Evolutionary conservation across 352 stramenopile species (phyloP).

Genomic region (Blastocystis hominis): DNA sequence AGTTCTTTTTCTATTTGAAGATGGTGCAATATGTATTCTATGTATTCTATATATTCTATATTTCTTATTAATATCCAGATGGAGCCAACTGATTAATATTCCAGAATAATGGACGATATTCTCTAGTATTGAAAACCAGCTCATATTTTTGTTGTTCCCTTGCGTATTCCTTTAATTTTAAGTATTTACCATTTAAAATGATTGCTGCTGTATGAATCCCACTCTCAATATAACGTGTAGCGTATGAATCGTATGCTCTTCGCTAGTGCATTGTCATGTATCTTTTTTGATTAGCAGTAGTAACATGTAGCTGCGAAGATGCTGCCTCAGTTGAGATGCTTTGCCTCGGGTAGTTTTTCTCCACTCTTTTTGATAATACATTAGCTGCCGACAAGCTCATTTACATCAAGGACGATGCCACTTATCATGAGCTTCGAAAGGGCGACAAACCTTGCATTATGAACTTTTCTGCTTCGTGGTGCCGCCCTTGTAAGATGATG

Average conservation of each 20-base stretch:
- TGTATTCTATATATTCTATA: too few species aligned
- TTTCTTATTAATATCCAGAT: background rate
- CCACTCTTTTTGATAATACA: background rate
- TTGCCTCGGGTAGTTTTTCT: background rate
- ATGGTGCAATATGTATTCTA: background rate
- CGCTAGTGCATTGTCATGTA: too few species aligned
- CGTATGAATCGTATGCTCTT: background rate
- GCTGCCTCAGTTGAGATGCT: background rate
- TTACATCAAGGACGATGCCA: conserved; percentile 48
- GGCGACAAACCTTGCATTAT: conserved; percentile 64
- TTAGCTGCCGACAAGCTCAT: conserved; percentile 48
- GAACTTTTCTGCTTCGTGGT: conserved; percentile 75
- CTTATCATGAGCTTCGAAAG: conserved; percentile 50
- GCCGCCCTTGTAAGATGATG: conserved; percentile 71
- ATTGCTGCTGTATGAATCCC: background rate
- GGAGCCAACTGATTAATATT: background rate
- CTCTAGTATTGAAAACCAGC: too few species aligned
- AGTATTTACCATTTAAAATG: background rate
- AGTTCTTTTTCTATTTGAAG: background rate
- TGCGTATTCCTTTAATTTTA: background rate
- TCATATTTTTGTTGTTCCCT: background rate
- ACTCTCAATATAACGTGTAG: background rate
- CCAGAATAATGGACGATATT: background rate
- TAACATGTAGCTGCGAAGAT: background rate
- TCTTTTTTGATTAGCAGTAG: too few species aligned